Base-by-base conservation (phyloP, 225 moss, liverwort and hornwort genomes). In the Bryoerythrophyllum caledonicum region DNA sequence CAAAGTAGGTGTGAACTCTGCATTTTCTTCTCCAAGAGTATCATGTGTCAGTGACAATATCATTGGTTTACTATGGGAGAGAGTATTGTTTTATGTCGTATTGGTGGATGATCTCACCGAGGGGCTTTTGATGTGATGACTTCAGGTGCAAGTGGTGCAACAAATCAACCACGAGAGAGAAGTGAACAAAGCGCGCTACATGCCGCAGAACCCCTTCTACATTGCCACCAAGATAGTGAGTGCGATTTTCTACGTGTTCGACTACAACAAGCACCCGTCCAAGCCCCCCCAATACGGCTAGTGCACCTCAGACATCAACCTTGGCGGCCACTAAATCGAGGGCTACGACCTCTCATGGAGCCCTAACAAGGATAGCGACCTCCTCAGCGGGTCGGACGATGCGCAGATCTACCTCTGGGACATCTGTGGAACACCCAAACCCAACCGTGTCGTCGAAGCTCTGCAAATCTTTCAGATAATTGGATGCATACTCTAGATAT, bases 341-440 rank as follows among this genome's bases (percentile, higher is more conserved):
- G 94, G 94, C 1, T 91, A 88, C 40, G 92, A 92, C 26, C 92
- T 95, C 28, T 95, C 92, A 19, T 95, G 94, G 94, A 91, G 91
- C 60, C 75, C 82, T 0, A 76, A 74, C 30, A 89, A 85, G 68
- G 92, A 95, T 9, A 92, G 94, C 9, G 83, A 92, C 60, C 91
- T 94, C 58, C 76, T 92, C 52, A 94, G 94, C 76, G 94, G 94
- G 7, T 94, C 94, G 23, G 92, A 91, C 51, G 94, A 94, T 74
- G 83, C 92, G 5, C 90, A 92, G 72, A 95, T 95, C 41, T 95
- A 91, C 69, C 88, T 95, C 26, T 95, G 94, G 94, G 94, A 95
- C 76, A 84, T 92, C 69, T 70, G 81, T 16, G 91, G 85, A 37
- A 63, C 86, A 16, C 60, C 84, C 0, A 94, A 92, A 60, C 80